Conservation (phyloP, 140 eudicot species). For the Ambrosia hybrid region DNA sequence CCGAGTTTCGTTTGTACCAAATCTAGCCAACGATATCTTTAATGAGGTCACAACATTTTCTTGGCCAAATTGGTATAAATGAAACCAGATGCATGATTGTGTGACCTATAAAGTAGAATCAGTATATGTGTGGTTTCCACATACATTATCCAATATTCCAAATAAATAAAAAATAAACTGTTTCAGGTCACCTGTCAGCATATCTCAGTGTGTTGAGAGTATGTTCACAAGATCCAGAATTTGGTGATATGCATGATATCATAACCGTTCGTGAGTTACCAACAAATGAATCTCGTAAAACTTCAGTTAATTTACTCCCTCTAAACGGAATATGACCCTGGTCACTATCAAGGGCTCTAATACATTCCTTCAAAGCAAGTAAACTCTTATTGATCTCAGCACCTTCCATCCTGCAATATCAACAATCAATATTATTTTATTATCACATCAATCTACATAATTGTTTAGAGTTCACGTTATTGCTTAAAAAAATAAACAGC, state of each 20-base stretch:
- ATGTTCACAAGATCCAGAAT: conserved; percentile 74
- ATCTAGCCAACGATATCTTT: no score
- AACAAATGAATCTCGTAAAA: conserved; percentile 67
- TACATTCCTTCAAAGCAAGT: conserved; percentile 78
- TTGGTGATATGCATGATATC: conserved; percentile 83
- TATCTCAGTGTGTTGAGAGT: conserved; percentile 72
- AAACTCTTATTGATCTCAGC: conserved; percentile 82
- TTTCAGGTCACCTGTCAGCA: conserved; percentile 58
- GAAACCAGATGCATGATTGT: no score
- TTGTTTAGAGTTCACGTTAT: not conserved
- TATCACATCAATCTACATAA: not conserved
- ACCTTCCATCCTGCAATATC: conserved; percentile 69
- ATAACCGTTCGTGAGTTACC: conserved; percentile 76
- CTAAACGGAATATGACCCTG: conserved; percentile 76
- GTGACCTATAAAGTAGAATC: no score
- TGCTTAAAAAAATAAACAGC: no score
- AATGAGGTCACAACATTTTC: no score
- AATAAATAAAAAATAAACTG: not conserved
- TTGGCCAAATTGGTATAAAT: no score
- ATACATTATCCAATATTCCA: no score
- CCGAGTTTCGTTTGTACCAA: no score
- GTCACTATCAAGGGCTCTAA: conserved; percentile 76
- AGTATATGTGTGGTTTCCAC: no score
- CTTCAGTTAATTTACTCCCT: conserved; percentile 77
- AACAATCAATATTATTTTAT: not conserved